Evolutionary conservation across 805 yeast species (phyloP).

Genomic region (Ogataea populi-albae): DNA sequence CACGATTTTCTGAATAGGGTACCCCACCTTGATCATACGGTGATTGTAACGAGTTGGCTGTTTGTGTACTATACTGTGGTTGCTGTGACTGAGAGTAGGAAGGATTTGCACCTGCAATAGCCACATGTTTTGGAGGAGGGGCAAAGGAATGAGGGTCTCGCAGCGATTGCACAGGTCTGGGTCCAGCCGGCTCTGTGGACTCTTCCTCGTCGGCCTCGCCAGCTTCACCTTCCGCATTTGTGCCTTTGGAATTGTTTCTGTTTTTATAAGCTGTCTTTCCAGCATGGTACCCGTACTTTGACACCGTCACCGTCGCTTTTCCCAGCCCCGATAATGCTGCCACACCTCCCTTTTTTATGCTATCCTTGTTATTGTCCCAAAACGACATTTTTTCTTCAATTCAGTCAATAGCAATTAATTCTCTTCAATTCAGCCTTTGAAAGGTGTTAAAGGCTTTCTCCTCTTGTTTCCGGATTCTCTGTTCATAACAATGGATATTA

Average conservation of each 20-base stretch:
- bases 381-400: slow-evolving; percentile 40
- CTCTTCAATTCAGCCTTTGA: too few relatives aligned
- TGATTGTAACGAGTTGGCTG: slow-evolving; percentile 1
- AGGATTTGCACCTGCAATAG: slow-evolving; percentile 18
- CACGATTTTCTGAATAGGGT: too few relatives aligned
- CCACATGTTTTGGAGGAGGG: slow-evolving; percentile 27
- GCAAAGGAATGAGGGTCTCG: slow-evolving; percentile 37
- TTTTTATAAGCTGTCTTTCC: slow-evolving; percentile 51
- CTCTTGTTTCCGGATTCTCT: too few relatives aligned
- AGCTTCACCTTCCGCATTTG: slow-evolving; percentile 11
- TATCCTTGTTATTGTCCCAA: slow-evolving; percentile 52
- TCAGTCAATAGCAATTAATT: too few relatives aligned
- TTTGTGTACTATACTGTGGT: slow-evolving; percentile 10
- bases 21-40: slow-evolving; percentile 4
- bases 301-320: slow-evolving; percentile 45
- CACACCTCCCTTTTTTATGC: slow-evolving; percentile 47
- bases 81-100: slow-evolving; percentile 22
- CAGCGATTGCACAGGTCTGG: slow-evolving; percentile 21
- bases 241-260: slow-evolving; percentile 27
- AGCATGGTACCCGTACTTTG: slow-evolving; percentile 43
- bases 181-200: slow-evolving; percentile 11
- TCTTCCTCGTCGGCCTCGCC: slow-evolving; percentile 15
- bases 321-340: slow-evolving; percentile 52
- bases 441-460: too few relatives aligned
- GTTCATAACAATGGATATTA: too few relatives aligned